Base-by-base conservation (phyloP, 2,329 filamentous ascomycete species). In the Xylariaceae sp. region DNA sequence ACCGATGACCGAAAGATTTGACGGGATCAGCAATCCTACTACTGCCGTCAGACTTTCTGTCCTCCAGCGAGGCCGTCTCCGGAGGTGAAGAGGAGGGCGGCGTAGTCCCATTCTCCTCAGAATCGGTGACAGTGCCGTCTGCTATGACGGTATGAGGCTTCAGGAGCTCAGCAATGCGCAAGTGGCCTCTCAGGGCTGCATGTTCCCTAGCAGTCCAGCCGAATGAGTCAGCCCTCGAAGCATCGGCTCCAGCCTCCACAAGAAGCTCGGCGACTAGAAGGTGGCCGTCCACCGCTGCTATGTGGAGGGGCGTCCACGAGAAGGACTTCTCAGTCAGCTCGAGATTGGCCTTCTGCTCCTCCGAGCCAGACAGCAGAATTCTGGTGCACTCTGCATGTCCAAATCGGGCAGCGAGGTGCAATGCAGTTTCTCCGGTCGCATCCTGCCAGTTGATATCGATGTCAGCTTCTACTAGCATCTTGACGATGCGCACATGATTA, bases 131-230 rank as follows among this genome's bases (percentile, higher is more conserved):
- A 12, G 47, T 38, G 9, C 33, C 49, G 39, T 52, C 52, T 4
- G 44, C 40, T 4, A 42, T 39, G 5, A 39, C 45, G 3, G 62
- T 72, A 27, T 81, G 64, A 21, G 72, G 62, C 10, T 72, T 73
- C 14, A 96, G 70, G 22, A 77, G 72, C 28, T 71, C 68, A 5
- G 88, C 85, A 51, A 96, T 88, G 1, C 75, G 68, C 45, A 96
- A 73, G 56, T 98, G 89, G 0, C 92, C 92, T 55, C 92, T 73
- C 32, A 98, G 64, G 1, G 89, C 83, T 16, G 92, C 90, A 57
- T 98, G 92, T 54, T 98, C 92, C 54, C 82, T 87, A 1, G 89
- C 83, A 3, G 84, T 92, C 92, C 92, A 98, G 7, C 90, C 90
- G 28, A 88, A 95, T 1, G 81, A 83, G 57, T 98, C 92, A 5